Base-by-base conservation (phyloP, 768 basidiomycete genomes). In the Psilocybe subaeruginosa region DNA sequence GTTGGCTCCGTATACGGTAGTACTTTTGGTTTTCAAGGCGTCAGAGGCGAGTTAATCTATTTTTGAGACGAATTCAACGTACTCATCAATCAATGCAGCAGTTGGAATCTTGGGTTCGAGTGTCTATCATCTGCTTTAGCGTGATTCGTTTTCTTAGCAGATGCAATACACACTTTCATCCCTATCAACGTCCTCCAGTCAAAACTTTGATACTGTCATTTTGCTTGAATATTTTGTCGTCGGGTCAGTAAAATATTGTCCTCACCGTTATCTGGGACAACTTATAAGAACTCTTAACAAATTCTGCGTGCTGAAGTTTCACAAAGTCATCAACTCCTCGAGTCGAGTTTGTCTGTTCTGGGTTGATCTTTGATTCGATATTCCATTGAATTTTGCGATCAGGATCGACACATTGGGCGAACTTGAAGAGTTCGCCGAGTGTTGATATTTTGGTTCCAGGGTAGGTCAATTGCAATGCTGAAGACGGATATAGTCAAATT, bases 331-430 rank as follows among this genome's bases (percentile, higher is more conserved):
- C 75, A 16, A 86, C 85, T 16, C 76, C 70, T 14, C 73, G 76
- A 16, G 90, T 90, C 41, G 77, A 76, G 63, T 83, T 79, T 4
- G 83, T 79, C 54, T 76, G 66, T n/a, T 72, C 77, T 3, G 90
- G 76, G 62, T 90, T 81, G 59, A 90, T 82, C 71, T 91, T 92
- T 14, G 89, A 90, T 76, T 93, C 92, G 63, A 94, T 88, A 69
- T 93, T 93, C 83, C 87, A 91, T 39, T 77, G 73, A 37, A 92
- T 80, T 54, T 77, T 74, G 56, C 86, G 85, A 41, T 82, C 72
- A 0, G 86, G 82, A 69, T 92, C 92, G 6, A 82, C 88, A 63
- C 92, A 94, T 45, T 81, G 79, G 7, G 85, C 90, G 68, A 94
- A 93, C 47, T 85, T 82, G 65, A 94, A 93, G 6, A 92, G 76